These are phyloP conservation scores for Arthrinium puccinioides DNA, from an alignment of 2,329 filamentous ascomycete genomes.

Conservation along the genomic window DNA sequence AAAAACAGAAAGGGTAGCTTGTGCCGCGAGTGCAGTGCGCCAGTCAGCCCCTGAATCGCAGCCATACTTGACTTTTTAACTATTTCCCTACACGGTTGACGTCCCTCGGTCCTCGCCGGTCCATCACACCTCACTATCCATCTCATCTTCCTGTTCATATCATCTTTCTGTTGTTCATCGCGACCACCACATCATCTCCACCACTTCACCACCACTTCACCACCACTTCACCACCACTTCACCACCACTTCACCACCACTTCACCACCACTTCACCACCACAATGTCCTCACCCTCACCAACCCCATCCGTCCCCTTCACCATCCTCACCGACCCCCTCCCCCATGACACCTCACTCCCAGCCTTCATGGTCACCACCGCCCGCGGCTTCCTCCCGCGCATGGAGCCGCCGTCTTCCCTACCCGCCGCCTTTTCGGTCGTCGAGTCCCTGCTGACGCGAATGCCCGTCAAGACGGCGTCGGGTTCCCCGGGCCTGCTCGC, in stretches of 20 bases:
- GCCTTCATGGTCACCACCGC: slow-evolving; percentile 75
- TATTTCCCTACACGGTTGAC: too few relatives aligned
- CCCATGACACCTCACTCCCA: slow-evolving; percentile 55
- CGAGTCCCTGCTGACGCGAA: slow-evolving; percentile 38
- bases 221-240: not conserved
- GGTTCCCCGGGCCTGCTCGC: slow-evolving; percentile 75
- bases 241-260: not conserved
- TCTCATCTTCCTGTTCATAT: slow-evolving; percentile 33
- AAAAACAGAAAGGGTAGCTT: not conserved
- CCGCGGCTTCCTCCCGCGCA: slow-evolving; percentile 66
- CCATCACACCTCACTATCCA: too few relatives aligned
- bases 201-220: not conserved
- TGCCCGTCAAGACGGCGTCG: slow-evolving; percentile 65
- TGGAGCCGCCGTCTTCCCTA: slow-evolving; percentile 54
- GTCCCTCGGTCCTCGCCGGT: too few relatives aligned
- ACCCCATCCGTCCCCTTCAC: slow-evolving; percentile 34
- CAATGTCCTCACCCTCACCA: not conserved
- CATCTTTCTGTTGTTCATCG: not conserved
- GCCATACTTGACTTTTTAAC: too few relatives aligned
- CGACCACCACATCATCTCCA: not conserved
- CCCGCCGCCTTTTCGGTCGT: slow-evolving; percentile 68
- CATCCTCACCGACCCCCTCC: slow-evolving; percentile 56
- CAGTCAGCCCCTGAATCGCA: too few relatives aligned
- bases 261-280: not conserved
- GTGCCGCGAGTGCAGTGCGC: not conserved